A percentile compares a stretch with the other conserved stretches of the same genome.
Conservation (phyloP, 73 alveolate species). For the Paraurostyla sp. region DNA sequence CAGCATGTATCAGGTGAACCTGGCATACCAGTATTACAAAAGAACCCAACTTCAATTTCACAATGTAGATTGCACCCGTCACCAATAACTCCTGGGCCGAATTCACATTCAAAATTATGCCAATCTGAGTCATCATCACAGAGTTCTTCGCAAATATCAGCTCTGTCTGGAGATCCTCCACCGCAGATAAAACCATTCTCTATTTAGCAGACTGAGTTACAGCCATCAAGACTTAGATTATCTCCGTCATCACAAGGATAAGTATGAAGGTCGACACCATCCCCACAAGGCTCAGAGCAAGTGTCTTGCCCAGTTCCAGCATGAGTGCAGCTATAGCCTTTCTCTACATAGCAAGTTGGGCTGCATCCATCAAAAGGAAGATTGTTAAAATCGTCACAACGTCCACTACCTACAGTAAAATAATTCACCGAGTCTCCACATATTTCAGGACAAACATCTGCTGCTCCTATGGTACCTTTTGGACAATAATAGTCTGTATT, state of each 20-base stretch:
- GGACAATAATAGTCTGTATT: constrained; percentile 57
- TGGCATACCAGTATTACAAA: constrained; percentile 59
- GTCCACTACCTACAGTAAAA: constrained; percentile 19
- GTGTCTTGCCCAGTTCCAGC: background rate
- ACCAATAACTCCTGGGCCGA: constrained; percentile 32
- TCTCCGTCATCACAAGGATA: constrained; percentile 60
- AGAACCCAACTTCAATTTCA: constrained; percentile 41
- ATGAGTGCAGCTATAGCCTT: constrained; percentile 59
- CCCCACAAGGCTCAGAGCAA: constrained; percentile 54
- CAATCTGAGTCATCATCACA: constrained; percentile 60
- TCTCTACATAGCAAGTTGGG: constrained; percentile 42
- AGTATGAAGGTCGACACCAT: constrained; percentile 16
- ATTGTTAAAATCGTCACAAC: constrained; percentile 70
- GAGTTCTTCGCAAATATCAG: constrained; percentile 50
- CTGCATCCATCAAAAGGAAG: constrained; percentile 70
- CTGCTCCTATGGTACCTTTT: constrained; percentile 41
- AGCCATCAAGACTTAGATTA: constrained; percentile 30
- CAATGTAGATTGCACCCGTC: constrained; percentile 55
- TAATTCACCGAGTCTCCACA: constrained; percentile 31
- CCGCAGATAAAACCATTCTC: constrained; percentile 44
- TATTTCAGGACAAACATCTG: constrained; percentile 59
- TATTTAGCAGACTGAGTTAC: background rate
- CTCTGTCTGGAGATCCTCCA: constrained; percentile 54
- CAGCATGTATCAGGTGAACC: constrained; percentile 44
- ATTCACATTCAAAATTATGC: constrained; percentile 50